These are phyloP conservation scores for Crithidia brevicula DNA, from an alignment of 208 protist species.

Conservation along the genomic window DNA sequence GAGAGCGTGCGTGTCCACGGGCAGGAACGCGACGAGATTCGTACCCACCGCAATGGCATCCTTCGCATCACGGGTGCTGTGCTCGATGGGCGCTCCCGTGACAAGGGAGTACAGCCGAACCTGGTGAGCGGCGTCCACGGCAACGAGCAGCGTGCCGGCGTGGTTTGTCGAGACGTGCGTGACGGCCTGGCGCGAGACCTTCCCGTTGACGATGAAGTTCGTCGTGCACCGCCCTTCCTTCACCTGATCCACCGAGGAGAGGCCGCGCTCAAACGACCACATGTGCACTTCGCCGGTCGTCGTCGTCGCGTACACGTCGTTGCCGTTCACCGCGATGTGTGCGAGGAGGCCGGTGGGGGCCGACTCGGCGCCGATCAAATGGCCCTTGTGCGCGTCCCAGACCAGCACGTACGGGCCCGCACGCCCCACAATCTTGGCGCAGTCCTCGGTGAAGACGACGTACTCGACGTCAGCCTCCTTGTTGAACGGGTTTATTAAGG, in stretches of 20 bases:
- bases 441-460: slow-evolving; percentile 68
- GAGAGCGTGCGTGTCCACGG: slow-evolving; percentile 10
- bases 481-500: slow-evolving; percentile 40
- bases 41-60: slow-evolving; percentile 39
- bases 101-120: slow-evolving; percentile 50
- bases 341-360: slow-evolving; percentile 54
- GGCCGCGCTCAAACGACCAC: slow-evolving; percentile 51
- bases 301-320: slow-evolving; percentile 52
- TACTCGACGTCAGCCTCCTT: slow-evolving; percentile 39
- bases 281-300: slow-evolving; percentile 60
- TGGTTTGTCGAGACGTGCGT: slow-evolving; percentile 40
- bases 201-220: slow-evolving; percentile 60
- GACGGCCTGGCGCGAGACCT: slow-evolving; percentile 59
- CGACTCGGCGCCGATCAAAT: slow-evolving; percentile 53
- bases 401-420: slow-evolving; percentile 48
- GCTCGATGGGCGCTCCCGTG: slow-evolving; percentile 30
- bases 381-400: slow-evolving; percentile 63
- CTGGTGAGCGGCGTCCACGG: slow-evolving; percentile 31
- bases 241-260: slow-evolving; percentile 56
- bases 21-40: slow-evolving; percentile 47
- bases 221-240: slow-evolving; percentile 59
- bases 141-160: slow-evolving; percentile 27
- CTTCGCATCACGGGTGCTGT: slow-evolving; percentile 29
- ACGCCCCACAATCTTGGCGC: slow-evolving; percentile 52
- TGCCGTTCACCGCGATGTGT: slow-evolving; percentile 53